Conservation (phyloP, 768 basidiomycete genomes). For the Mycena rosella region DNA sequence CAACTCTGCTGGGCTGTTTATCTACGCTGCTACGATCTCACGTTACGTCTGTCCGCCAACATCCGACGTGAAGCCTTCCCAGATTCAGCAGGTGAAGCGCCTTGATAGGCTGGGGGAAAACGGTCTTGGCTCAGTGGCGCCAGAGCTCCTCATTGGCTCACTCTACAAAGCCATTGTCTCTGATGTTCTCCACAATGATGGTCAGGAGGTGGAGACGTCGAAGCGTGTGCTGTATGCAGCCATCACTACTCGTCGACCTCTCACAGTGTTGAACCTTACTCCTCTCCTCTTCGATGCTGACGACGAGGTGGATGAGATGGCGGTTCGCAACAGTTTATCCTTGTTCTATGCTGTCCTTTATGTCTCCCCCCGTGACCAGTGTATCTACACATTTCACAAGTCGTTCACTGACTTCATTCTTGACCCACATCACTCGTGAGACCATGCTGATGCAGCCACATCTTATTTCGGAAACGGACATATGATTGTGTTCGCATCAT, state of each 20-base stretch:
- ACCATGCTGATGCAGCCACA: not conserved
- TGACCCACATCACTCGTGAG: not conserved
- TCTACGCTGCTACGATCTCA: not conserved
- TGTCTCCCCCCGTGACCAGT: conserved; percentile 8
- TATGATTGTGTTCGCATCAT: conserved; percentile 5
- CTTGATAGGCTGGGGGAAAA: too few relatives aligned
- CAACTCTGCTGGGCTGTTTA: not conserved
- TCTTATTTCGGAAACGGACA: conserved; percentile 15
- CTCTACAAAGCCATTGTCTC: too few relatives aligned
- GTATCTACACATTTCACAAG: conserved; percentile 25
- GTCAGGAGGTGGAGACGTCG: conserved; percentile 3
- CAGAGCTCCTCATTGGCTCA: not conserved
- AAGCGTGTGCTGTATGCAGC: conserved; percentile 13
- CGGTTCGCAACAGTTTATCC: not conserved
- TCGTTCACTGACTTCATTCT: conserved; percentile 24
- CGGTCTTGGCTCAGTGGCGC: too few relatives aligned
- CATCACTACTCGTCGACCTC: conserved; percentile 11
- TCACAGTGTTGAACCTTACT: conserved; percentile 10
- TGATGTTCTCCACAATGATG: not conserved
- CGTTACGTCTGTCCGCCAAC: too few relatives aligned
- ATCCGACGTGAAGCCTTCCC: too few relatives aligned
- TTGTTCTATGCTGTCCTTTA: conserved; percentile 18
- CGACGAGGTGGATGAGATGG: conserved; percentile 9
- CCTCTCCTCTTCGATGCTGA: not conserved
- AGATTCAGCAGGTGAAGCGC: too few relatives aligned